Evolutionary conservation across 2,329 filamentous ascomycete genomes (phyloP), one percentile per base, ranked within the genome.

Genomic region (Ophiocordyceps robertsii): DNA sequence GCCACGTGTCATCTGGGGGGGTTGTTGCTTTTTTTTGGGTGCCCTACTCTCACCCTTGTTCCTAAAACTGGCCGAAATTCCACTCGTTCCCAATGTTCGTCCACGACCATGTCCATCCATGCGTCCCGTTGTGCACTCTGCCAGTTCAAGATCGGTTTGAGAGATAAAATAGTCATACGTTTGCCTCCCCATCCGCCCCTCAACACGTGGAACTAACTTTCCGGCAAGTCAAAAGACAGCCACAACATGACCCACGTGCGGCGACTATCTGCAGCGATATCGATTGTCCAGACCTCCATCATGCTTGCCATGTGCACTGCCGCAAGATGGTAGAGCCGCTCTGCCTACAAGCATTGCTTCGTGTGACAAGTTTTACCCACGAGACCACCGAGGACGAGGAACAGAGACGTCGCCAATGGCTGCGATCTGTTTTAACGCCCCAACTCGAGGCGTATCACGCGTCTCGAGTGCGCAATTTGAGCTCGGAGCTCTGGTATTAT

Each of bases 321-420:
- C 30, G 30, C 30, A 32, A 32, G 12, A 32, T 32, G 30, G 30
- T 32, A 32, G 30, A 32, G 30, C 30, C 30, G 30, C 30, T 32
- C 30, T 32, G 30, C 30, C 30, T 32, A 32, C 30, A 32, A 32
- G 30, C 30, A 32, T 32, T 32, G 30, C 30, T 32, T 32, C 30
- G 30, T 32, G 30, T 32, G 30, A 32, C 30, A 32, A 32, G 4
- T 32, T 32, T 32, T 32, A 32, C 30, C 30, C 30, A 32, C 30
- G 30, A 32, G 30, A 32, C 31, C 37, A 29, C 29, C n/a, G 27
- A 31, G 16, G 9, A 36, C n/a, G 42, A 43, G 29, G 32, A 43
- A 27, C 13, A 31, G 13, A 29, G 42, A 43, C 42, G 37, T 32
- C 42, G 37, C 29, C 13, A 19, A 8, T 43, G 37, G 42, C 12